These are phyloP conservation scores for Venturia effusa DNA, from an alignment of 2,329 filamentous ascomycete genomes.

Conservation along the genomic window DNA sequence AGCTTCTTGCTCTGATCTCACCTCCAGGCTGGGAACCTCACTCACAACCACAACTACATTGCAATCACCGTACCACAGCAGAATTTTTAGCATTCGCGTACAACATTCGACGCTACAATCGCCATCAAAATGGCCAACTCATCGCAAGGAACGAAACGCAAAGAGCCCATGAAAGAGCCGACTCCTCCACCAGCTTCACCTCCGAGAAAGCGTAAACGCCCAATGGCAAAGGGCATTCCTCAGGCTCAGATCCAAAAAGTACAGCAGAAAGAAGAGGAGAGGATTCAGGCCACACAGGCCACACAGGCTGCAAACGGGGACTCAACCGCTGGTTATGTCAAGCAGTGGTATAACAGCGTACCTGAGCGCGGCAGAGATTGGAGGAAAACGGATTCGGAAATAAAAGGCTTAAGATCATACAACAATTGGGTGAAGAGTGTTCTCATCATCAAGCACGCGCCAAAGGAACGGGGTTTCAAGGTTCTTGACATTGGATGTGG, in stretches of 20 bases:
- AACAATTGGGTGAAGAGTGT: constrained; percentile 99
- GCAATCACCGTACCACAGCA: neutral
- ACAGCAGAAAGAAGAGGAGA: constrained; percentile 3
- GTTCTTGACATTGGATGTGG: constrained; percentile 93
- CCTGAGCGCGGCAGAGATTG: constrained; percentile 89
- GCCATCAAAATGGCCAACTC: neutral
- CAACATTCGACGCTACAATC: neutral
- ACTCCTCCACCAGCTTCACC: constrained; percentile 13
- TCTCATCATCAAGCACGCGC: constrained; percentile 88
- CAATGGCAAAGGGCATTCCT: constrained; percentile 9
- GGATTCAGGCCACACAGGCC: neutral
- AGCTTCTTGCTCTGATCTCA: neutral
- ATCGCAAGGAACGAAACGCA: constrained; percentile 1
- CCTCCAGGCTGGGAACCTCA: neutral
- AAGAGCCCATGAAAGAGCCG: constrained; percentile 4
- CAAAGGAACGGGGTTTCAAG: constrained; percentile 21
- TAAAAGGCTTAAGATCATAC: constrained; percentile 86
- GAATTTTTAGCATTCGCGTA: neutral
- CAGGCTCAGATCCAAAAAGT: constrained; percentile 5
- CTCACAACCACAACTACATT: neutral
- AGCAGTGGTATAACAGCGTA: constrained; percentile 91
- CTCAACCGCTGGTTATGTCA: constrained; percentile 73
- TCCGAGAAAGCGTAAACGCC: constrained; percentile 13
- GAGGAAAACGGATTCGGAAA: constrained; percentile 86
- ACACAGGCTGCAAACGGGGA: neutral